phyloP scores from a whole-genome alignment of 495 filamentous ascomycete genomes.

The Penicillium parvum region DNA sequence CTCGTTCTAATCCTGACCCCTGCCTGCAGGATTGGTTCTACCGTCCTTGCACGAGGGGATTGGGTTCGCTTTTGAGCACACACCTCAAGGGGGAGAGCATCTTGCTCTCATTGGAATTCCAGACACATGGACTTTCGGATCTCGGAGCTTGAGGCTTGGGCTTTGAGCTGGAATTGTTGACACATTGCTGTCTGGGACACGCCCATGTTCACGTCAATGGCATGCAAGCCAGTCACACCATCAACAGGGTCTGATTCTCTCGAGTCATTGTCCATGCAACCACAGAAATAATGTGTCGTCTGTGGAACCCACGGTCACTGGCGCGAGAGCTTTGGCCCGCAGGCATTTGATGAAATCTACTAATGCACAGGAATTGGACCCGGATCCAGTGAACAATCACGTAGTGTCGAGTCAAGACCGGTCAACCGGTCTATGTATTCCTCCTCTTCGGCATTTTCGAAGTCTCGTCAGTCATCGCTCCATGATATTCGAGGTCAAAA shows the following conservation, averaged over 20 bases:
- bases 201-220: not conserved
- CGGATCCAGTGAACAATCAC: not conserved
- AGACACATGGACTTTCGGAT: not conserved
- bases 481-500: conserved; percentile 51
- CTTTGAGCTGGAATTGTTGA: conserved; percentile 2
- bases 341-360: not conserved
- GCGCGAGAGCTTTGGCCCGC: not conserved
- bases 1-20: conserved; percentile 49
- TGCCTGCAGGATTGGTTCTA: conserved; percentile 22
- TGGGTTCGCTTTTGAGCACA: conserved; percentile 52
- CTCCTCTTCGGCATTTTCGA: conserved; percentile 39
- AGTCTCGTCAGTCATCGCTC: conserved; percentile 44
- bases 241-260: not conserved
- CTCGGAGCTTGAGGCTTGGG: not conserved
- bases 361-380: not conserved
- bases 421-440: not conserved
- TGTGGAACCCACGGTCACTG: not conserved
- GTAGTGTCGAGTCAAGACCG: no score
- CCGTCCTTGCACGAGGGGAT: conserved; percentile 26
- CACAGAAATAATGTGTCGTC: conserved; percentile 4
- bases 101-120: not conserved
- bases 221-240: not conserved
- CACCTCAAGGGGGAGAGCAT: conserved; percentile 16
- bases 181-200: not conserved
- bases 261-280: not conserved